These are phyloP conservation scores for Medicago arabica DNA, from an alignment of 306 rosid species.

Conservation along the genomic window DNA sequence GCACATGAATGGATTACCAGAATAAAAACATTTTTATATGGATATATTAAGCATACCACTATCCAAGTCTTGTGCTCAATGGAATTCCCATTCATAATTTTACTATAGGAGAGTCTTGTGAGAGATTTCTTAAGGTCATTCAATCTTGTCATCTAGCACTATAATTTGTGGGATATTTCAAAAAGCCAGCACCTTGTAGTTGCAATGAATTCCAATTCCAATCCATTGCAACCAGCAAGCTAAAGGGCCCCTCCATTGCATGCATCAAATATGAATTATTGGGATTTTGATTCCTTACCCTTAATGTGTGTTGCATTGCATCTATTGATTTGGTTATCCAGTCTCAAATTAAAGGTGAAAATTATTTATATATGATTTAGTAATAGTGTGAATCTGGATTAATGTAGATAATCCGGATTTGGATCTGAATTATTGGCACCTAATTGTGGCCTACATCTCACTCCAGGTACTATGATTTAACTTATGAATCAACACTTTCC, in stretches of 20 bases:
- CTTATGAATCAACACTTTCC: too few species aligned
- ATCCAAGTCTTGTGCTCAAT: conserved; percentile 40
- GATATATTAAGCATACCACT: conserved; percentile 40
- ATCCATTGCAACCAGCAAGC: conserved; percentile 34
- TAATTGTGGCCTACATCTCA: too few species aligned
- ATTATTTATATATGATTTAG: neutral
- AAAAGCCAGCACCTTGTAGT: conserved; percentile 41
- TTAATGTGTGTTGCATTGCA: neutral
- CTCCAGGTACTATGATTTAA: too few species aligned
- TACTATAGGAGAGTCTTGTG: conserved; percentile 11
- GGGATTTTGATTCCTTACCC: neutral
- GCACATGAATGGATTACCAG: too few species aligned
- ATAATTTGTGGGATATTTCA: conserved; percentile 34
- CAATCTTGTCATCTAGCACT: conserved; percentile 47
- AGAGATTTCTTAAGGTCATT: conserved; percentile 30
- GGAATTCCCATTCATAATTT: conserved; percentile 42
- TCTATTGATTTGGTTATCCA: neutral
- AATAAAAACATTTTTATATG: conserved; percentile 22
- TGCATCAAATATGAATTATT: conserved; percentile 51
- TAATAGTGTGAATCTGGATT: neutral
- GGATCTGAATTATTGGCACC: neutral
- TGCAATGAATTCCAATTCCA: conserved; percentile 40
- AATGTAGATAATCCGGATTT: neutral
- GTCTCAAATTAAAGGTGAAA: neutral
- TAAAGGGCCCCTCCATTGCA: conserved; percentile 31